Base-by-base conservation (phyloP, 2,329 filamentous ascomycete species). In the Proliferodiscus dingleyae region DNA sequence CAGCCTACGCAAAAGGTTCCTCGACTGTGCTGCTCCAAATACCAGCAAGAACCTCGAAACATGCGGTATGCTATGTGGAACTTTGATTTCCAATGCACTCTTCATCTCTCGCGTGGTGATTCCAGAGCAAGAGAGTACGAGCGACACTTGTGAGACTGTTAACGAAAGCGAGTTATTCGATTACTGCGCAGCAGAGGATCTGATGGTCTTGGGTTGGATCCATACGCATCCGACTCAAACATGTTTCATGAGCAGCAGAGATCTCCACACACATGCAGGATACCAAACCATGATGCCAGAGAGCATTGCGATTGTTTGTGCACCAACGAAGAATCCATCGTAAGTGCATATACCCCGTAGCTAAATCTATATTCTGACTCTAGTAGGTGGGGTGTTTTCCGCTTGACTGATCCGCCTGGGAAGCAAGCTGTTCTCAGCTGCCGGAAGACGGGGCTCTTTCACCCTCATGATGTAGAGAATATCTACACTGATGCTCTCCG, bases 201-300 rank as follows among this genome's bases (percentile, higher is more conserved):
- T 61, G 26, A 52, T 63, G 47, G 53, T 59, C 6, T 39, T 63
- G 30, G 60, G 60, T 30, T 98, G 93, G 93, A 98, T 98, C 50
- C 93, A 98, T 64, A 98, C 93, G 0, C 93, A 98, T 64, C 93
- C 93, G 0, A 89, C 85, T 0, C 93, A 98, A 68, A 94, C 89
- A 0, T 98, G 93, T 66, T 98, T 98, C 65, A 94, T 98, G 87
- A 95, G 89, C 63, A 93, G 86, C 39, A 75, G 91, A 40, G 93
- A 98, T 62, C 64, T 97, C 55, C 93, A 98, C 63, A 98, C 94
- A 0, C 91, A 95, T 62, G 83, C 84, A 3, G 89, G 89, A 9
- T 97, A 96, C 64, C 93, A 98, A 67, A 83, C 93, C 49, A 96
- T 96, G 89, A 79, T 97, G 68, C 85, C 89, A 1, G 93, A 98